These are phyloP conservation scores for Globisporangium lucens DNA, from an alignment of 352 stramenopile genomes.

Conservation along the genomic window DNA sequence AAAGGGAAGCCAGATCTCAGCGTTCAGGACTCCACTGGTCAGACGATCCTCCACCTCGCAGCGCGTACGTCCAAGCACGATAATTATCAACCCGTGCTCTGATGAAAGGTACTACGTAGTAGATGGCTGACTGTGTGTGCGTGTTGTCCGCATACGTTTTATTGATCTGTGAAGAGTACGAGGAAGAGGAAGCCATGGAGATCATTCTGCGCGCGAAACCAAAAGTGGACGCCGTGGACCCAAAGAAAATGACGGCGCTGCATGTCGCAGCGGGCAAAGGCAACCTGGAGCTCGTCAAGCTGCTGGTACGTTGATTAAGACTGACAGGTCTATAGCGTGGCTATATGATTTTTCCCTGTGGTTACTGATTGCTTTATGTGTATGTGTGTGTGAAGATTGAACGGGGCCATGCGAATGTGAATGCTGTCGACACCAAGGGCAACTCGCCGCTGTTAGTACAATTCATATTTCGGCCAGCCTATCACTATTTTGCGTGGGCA, in stretches of 20 bases:
- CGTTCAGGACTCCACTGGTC: constrained; percentile 55
- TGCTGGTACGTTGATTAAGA: constrained; percentile 32
- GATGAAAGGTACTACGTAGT: not conserved
- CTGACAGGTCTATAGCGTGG: not conserved
- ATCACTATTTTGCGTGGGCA: not conserved
- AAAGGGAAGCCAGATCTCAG: constrained; percentile 71
- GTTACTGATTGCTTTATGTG: not conserved
- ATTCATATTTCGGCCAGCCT: not conserved
- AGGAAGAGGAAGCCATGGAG: constrained; percentile 54
- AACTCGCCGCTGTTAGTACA: constrained; percentile 62
- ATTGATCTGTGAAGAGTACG: constrained; percentile 45
- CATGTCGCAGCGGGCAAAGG: constrained; percentile 63
- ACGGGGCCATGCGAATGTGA: constrained; percentile 51
- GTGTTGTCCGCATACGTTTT: not conserved
- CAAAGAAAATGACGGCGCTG: constrained; percentile 76
- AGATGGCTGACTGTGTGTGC: not conserved
- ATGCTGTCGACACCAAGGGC: constrained; percentile 58
- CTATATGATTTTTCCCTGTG: not conserved
- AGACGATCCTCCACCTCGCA: constrained; percentile 65
- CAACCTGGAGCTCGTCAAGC: constrained; percentile 53
- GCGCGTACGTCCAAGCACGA: constrained; percentile 32
- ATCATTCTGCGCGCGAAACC: constrained; percentile 54
- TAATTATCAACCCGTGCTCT: not conserved
- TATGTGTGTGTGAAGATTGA: constrained; percentile 28
- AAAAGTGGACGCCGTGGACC: constrained; percentile 59